Evolutionary conservation across 2,329 filamentous ascomycete species (phyloP), one percentile per base, ranked within the genome.

Genomic region (Cladosporium sp.): DNA sequence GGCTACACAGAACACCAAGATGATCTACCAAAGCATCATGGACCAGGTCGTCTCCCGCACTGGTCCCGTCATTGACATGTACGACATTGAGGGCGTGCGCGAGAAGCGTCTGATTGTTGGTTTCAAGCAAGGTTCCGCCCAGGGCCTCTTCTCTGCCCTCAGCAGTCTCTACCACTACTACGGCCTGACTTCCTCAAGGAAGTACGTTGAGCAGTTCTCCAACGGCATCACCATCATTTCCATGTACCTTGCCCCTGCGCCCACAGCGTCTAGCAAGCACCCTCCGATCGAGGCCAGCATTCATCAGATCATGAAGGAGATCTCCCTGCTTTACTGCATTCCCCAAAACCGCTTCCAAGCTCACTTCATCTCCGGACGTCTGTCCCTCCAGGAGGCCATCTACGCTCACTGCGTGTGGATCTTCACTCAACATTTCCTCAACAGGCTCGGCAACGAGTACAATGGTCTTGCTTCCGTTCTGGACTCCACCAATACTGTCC

Each of bases 161-260:
- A 95, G 89, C 58, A 91, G 97, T 69, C 78, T 99, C 12, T 99
- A 99, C 76, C 93, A 99, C 74, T 97, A 96, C 80, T 99, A 99
- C 66, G 92, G 93, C 38, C 81, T 97, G 55, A 99, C 93, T 2
- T 95, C 89, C 64, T 93, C 93, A 22, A 82, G 93, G 61, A 99
- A 99, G 75, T 99, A 99, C 66, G 88, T 99, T 43, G 74, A 99
- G 73, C 93, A 97, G 73, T 99, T 99, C 78, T 93, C 91, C 65
- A 99, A 99, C 70, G 93, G 93, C 55, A 95, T 96, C 68, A 95
- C 89, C 12, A 87, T 97, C 70, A 95, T 97, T 80, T 96, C 90
- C 61, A 82, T 96, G 56, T 99, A 99, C 71, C 80, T 99, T 54
- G 85, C 86, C 58, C 90, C 89, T 18, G 79, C 86, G 15, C 67